Base-by-base conservation (phyloP, 1,139 yeast genomes). In the Kurtzmaniella natalensis region DNA sequence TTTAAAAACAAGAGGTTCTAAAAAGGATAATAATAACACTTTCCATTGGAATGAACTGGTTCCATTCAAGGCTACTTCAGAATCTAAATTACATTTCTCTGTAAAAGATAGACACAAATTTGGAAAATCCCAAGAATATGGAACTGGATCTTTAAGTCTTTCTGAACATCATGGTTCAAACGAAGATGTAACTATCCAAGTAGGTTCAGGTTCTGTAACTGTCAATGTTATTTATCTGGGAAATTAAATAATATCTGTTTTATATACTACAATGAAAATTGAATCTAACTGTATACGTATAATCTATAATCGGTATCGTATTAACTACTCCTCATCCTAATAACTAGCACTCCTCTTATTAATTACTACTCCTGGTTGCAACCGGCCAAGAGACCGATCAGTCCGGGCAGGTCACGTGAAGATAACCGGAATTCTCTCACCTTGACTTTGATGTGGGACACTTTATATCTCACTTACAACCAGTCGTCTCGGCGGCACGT, bases 51-150 rank as follows among this genome's bases (percentile, higher is more conserved):
- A 76, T 45, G 96, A 86, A 50, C 67, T 79, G 17, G 65, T 73
- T 41, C 70, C 80, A 4, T 85, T 88, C 63, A 78, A 74, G 51
- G 78, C 92, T 8, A 64, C 81, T 4, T 57, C 78, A 3, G 78
- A 73, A 13, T 80, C 81, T 3, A 67, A 64, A 37, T 50, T 89
- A 32, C 60, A 75, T 4, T 73, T 89, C 48, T 64, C 67, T 26
- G 73, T 85, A 11, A 68, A 76, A 33, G 80, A 81, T 33, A 83
- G 78, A 51, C 94, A 84, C 55, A 72, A 78, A 3, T 72, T 89
- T 46, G 92, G 95, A 28, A 79, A 83, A 50, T 80, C 76, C 43
- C 67, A 68, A 29, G 83, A 76, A 35, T 42, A 87, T 32, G 95
- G 85, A 11, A 70, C 68, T 34, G 78, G 76, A 5, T 53, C 57